Evolutionary conservation across 495 filamentous ascomycete genomes (phyloP), one percentile per base, ranked within the genome.

Genomic region (Tirmania nivea): DNA sequence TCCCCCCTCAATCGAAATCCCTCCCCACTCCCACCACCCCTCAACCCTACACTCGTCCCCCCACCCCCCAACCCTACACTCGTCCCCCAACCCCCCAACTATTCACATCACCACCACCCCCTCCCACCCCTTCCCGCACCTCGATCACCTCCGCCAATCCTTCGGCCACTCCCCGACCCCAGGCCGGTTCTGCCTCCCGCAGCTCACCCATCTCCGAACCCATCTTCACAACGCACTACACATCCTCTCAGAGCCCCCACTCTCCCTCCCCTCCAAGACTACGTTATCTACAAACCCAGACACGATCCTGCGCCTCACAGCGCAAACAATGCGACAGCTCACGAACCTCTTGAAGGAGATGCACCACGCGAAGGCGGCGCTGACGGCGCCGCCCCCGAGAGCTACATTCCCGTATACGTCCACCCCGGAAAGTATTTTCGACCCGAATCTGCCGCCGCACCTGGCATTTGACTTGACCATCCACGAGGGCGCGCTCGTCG

Each of bases 181-280:
- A 14, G 39, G 14, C 39, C 39, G 39, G 1, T 83, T 73, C 67
- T 72, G 63, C 31, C 74, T 95, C 51, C 69, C 73, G 21, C 78
- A 86, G 50, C 71, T 95, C 21, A 71, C 75, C n/a, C 69, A 74
- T 49, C 75, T 89, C 34, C 74, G 81, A 48, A 74, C 77, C 21
- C 71, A 83, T n/a, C 79, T 95, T 56, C 83, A 82, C 53, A 73
- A 81, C 55, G 75, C 78, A 35, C 74, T 94, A 51, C 84, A 87
- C 63, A 73, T 89, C 54, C 75, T 92, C 17, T 78, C 82, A 60
- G 76, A 88, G 20, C 84, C 81, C 53, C 75, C 77, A 19, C 25
- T 31, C 7, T 31, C 25, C 25, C 25, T 7, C 1, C 25, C 25
- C 25, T 7, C 25, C 3, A 3, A 31, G 25, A 81, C 68, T 80